Percentiles rank a stretch among this genome's conserved stretches.
Evolutionary conservation across 2,329 filamentous ascomycete genomes (phyloP).

Genomic region (Paecilomyces sp.): DNA sequence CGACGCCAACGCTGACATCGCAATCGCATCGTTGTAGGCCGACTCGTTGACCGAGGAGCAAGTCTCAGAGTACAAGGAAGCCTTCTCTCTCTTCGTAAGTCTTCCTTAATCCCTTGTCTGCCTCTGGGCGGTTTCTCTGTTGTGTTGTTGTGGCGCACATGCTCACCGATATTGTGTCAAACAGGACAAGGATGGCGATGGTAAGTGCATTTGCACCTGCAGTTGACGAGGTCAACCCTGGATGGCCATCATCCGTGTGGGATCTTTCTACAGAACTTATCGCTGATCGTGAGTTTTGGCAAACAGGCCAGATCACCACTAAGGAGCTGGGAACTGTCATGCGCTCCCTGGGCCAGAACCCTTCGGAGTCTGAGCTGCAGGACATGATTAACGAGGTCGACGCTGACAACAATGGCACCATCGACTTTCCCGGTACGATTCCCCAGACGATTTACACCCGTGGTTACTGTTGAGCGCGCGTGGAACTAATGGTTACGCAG

Average conservation of each 20-base stretch:
- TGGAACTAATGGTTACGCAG: conserved; percentile 36
- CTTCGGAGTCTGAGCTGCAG: conserved; percentile 81
- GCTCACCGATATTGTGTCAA: conserved; percentile 8
- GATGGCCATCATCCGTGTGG: neutral
- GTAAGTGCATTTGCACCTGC: conserved; percentile 49
- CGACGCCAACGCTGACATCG: conserved; percentile 16
- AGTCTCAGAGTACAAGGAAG: conserved; percentile 99
- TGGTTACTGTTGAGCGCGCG: neutral
- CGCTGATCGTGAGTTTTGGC: neutral
- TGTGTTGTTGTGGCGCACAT: conserved; percentile 15
- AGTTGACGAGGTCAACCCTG: neutral
- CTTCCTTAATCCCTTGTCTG: conserved; percentile 2
- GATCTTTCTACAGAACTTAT: neutral
- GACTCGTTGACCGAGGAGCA: conserved; percentile 99
- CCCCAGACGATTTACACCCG: neutral
- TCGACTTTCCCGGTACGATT: conserved; percentile 75
- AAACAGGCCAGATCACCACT: conserved; percentile 77
- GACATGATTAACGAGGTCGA: conserved; percentile 95
- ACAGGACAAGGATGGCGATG: conserved; percentile 86
- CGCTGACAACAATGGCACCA: conserved; percentile 86
- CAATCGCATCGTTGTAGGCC: conserved; percentile 53
- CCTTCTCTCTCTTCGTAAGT: conserved; percentile 99
- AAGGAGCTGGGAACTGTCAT: conserved; percentile 87
- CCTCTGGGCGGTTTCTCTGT: neutral
- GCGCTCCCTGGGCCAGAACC: conserved; percentile 84